Conservation (phyloP, 1,284 basidiomycete genomes). For the Veloporphyrellus conicus region DNA sequence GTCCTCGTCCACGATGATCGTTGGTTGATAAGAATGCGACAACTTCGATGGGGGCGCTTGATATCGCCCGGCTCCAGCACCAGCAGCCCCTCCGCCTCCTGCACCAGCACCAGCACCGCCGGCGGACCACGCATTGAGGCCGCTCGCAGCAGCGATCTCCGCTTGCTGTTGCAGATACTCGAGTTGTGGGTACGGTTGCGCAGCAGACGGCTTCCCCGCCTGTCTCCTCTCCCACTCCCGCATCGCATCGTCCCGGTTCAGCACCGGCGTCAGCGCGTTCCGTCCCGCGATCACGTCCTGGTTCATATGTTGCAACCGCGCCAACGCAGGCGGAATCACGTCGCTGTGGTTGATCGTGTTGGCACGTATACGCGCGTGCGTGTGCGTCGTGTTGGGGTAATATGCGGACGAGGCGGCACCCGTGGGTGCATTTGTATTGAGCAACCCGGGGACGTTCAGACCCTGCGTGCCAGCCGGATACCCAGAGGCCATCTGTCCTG, state of each 20-base stretch:
- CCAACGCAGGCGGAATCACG: constrained; percentile 85
- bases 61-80: constrained; percentile 20
- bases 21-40: constrained; percentile 57
- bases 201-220: constrained; percentile 58
- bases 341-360: constrained; percentile 87
- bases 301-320: constrained; percentile 83
- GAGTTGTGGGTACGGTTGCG: constrained; percentile 79
- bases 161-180: constrained; percentile 91
- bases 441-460: constrained; percentile 34
- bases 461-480: constrained; percentile 36
- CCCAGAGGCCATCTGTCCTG: constrained; percentile 36
- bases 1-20: constrained; percentile 59
- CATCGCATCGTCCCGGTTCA: constrained; percentile 87
- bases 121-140: constrained; percentile 50
- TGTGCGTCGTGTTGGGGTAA: constrained; percentile 48
- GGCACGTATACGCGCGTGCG: constrained; percentile 64
- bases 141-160: constrained; percentile 68
- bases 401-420: constrained; percentile 51
- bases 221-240: constrained; percentile 86
- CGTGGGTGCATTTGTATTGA: constrained; percentile 45
- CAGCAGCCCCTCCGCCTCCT: not conserved
- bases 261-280: constrained; percentile 80
- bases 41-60: constrained; percentile 61
- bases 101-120: not conserved
- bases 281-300: constrained; percentile 78